phyloP scores from a whole-genome alignment of 257 asterid species.

The Euphrasia confusa region DNA sequence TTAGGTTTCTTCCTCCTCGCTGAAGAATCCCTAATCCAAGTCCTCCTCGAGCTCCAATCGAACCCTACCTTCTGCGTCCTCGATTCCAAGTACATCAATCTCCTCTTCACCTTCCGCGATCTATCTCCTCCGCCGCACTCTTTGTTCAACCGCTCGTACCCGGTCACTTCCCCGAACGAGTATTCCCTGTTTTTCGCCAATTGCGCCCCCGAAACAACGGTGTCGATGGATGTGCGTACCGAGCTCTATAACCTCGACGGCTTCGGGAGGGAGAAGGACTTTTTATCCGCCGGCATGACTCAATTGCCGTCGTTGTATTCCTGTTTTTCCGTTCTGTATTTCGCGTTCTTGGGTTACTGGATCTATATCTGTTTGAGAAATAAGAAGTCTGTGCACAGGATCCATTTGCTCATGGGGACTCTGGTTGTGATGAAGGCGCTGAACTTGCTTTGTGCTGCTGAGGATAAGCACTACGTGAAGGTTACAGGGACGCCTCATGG shows the following conservation, averaged over 20 bases:
- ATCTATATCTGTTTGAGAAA: constrained; percentile 43
- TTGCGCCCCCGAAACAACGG: constrained; percentile 82
- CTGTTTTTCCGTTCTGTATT: constrained; percentile 51
- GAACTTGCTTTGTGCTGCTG: constrained; percentile 83
- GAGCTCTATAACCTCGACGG: constrained; percentile 81
- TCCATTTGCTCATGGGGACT: constrained; percentile 71
- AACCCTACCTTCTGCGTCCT: constrained; percentile 75
- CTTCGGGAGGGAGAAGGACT: constrained; percentile 62
- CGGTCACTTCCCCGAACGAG: constrained; percentile 74
- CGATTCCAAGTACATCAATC: constrained; percentile 55
- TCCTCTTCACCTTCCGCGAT: constrained; percentile 66
- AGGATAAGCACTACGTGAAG: constrained; percentile 93
- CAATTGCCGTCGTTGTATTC: constrained; percentile 73
- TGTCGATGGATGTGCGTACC: constrained; percentile 77
- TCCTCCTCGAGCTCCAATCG: constrained; percentile 70
- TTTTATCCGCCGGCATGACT: constrained; percentile 76
- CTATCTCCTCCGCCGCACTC: constrained; percentile 90
- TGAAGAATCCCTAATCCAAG: constrained; percentile 77
- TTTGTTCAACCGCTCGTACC: constrained; percentile 52
- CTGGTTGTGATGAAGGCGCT: constrained; percentile 77
- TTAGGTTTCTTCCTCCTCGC: constrained; percentile 83
- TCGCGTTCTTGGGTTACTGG: constrained; percentile 66
- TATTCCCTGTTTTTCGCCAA: constrained; percentile 87
- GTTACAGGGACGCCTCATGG: constrained; percentile 95
- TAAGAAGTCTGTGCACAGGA: constrained; percentile 72